Percentiles rank a stretch among this genome's conserved stretches.
Conservation (phyloP, 305 asterid species). For the Ruellia speciosa region DNA sequence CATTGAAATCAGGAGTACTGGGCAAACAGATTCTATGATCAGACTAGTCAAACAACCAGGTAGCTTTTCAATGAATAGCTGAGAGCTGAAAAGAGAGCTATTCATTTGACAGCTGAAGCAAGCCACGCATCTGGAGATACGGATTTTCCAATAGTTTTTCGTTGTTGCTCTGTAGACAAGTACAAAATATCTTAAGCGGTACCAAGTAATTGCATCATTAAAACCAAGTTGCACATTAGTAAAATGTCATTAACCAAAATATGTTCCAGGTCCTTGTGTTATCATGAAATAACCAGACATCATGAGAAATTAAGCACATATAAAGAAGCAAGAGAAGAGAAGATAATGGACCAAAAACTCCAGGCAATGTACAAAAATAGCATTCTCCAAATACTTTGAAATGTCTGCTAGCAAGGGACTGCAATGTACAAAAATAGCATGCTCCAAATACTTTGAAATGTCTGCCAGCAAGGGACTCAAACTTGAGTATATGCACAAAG, state of each 20-base stretch:
- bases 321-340: too few species aligned
- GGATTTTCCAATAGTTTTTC: constrained; percentile 98
- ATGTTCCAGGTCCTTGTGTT: too few species aligned
- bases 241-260: neutral
- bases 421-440: too few species aligned
- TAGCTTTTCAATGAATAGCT: constrained; percentile 41
- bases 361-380: too few species aligned
- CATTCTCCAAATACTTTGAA: too few species aligned
- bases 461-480: too few species aligned
- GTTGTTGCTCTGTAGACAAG: constrained; percentile 80
- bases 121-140: constrained; percentile 96
- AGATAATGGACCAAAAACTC: too few species aligned
- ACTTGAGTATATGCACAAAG: too few species aligned
- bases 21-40: constrained; percentile 21
- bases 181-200: constrained; percentile 1
- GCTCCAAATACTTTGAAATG: too few species aligned
- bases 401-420: too few species aligned
- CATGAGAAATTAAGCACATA: too few species aligned
- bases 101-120: constrained; percentile 78
- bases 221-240: constrained; percentile 14
- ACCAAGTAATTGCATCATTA: constrained; percentile 14
- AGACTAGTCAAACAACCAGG: constrained; percentile 21
- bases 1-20: constrained; percentile 20
- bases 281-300: too few species aligned
- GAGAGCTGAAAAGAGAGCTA: constrained; percentile 27